Evolutionary conservation across 2,329 filamentous ascomycete species (phyloP).

Genomic region (Ambrosiella cleistominuta): DNA sequence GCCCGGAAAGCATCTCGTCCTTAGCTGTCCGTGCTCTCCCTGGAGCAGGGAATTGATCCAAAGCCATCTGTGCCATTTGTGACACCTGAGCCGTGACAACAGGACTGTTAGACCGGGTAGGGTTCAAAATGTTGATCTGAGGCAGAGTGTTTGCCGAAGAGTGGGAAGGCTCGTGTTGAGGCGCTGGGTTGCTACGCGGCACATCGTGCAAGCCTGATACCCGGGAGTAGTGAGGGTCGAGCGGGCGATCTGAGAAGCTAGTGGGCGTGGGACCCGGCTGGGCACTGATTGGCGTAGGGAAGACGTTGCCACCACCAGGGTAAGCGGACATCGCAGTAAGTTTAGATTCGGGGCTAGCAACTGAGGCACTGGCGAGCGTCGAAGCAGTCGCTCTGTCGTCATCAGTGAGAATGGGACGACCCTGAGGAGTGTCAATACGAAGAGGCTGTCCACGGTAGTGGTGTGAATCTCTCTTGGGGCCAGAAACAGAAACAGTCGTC

Average conservation of each 20-base stretch:
- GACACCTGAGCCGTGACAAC: slow-evolving; percentile 21
- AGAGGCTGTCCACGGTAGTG: slow-evolving; percentile 44
- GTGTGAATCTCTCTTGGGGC: slow-evolving; percentile 36
- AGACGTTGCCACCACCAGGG: slow-evolving; percentile 30
- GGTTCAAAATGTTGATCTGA: slow-evolving; percentile 39
- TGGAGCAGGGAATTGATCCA: slow-evolving; percentile 29
- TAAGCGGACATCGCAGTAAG: slow-evolving; percentile 40
- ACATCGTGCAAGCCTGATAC: slow-evolving; percentile 44
- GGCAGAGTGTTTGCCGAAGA: slow-evolving; percentile 27
- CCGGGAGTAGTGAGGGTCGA: slow-evolving; percentile 42
- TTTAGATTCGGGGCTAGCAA: slow-evolving; percentile 42
- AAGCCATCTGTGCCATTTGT: slow-evolving; percentile 34
- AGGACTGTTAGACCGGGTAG: slow-evolving; percentile 32
- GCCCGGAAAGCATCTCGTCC: slow-evolving; percentile 72
- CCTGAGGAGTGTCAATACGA: slow-evolving; percentile 45
- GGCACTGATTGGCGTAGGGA: slow-evolving; percentile 46
- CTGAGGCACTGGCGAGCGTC: slow-evolving; percentile 39
- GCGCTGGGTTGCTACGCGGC: slow-evolving; percentile 37
- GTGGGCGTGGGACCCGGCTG: slow-evolving; percentile 24
- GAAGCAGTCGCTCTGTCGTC: slow-evolving; percentile 43
- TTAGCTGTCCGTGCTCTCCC: slow-evolving; percentile 46
- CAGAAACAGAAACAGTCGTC: slow-evolving; percentile 18
- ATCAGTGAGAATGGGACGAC: slow-evolving; percentile 34
- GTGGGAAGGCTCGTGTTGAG: slow-evolving; percentile 14
- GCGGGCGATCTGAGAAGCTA: slow-evolving; percentile 30